Percentiles rank a stretch among this genome's conserved stretches.
phyloP scores from a whole-genome alignment of 78 protist species.

The Speleostelium caveatum region DNA sequence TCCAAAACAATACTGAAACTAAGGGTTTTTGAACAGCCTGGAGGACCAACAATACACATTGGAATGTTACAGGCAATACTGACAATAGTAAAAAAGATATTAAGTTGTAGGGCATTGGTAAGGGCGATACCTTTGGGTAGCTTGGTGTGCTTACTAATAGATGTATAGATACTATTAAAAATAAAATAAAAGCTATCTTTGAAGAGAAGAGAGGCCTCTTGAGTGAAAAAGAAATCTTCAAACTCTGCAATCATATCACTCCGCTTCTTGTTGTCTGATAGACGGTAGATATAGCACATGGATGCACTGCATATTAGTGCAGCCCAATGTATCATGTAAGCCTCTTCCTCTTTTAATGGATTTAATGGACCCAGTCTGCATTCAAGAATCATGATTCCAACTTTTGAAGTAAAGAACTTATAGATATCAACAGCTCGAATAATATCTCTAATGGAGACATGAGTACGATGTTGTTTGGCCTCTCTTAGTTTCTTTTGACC shows the following conservation, averaged over 20 bases:
- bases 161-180: neutral
- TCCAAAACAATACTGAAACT: slow-evolving; percentile 39
- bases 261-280: neutral
- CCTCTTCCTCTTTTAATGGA: neutral
- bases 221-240: neutral
- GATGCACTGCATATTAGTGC: neutral
- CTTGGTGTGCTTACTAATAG: neutral
- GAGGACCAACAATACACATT: slow-evolving; percentile 70
- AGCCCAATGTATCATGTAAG: neutral
- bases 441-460: slow-evolving; percentile 77
- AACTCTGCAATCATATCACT: neutral
- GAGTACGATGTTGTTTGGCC: slow-evolving; percentile 22
- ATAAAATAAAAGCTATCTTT: too few relatives aligned
- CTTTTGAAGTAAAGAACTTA: slow-evolving; percentile 27
- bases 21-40: slow-evolving; percentile 73
- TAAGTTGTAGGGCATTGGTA: slow-evolving; percentile 49
- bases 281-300: neutral
- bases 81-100: slow-evolving; percentile 39
- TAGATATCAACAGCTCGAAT: slow-evolving; percentile 54
- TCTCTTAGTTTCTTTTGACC: slow-evolving; percentile 34
- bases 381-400: neutral
- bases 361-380: neutral
- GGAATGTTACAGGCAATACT: slow-evolving; percentile 44
- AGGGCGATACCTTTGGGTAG: slow-evolving; percentile 68
- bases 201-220: neutral